Evolutionary conservation across 164 flowering plant species (phyloP).

Genomic region (Cinnamomum micranthum): DNA sequence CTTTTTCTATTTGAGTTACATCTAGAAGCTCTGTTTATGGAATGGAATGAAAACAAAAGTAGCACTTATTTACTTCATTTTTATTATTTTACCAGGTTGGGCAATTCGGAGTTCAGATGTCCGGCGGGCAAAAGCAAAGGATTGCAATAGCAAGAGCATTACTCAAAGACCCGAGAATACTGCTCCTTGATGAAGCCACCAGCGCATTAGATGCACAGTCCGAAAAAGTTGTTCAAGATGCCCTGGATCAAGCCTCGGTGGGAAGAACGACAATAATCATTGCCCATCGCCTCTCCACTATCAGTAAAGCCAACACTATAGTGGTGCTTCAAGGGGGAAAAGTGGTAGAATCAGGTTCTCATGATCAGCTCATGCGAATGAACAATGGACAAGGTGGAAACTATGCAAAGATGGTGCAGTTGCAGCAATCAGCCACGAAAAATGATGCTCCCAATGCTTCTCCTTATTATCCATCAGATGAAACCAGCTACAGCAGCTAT

Average conservation of each 20-base stretch:
- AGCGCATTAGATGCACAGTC: conserved; percentile 57
- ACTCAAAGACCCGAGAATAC: conserved; percentile 40
- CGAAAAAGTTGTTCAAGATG: conserved; percentile 43
- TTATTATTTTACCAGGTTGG: conserved; percentile 32
- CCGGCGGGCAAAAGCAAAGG: conserved; percentile 61
- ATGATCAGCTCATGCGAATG: conserved; percentile 29
- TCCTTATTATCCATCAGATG: not conserved
- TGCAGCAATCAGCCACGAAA: conserved; percentile 20
- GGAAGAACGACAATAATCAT: conserved; percentile 49
- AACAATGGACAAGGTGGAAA: conserved; percentile 11
- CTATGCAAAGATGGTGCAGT: conserved; percentile 32
- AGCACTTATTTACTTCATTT: no score
- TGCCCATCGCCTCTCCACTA: conserved; percentile 51
- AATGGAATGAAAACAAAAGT: no score
- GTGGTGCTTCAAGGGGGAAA: conserved; percentile 40
- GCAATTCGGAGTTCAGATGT: conserved; percentile 44
- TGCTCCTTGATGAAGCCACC: conserved; percentile 57
- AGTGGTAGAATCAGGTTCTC: conserved; percentile 43
- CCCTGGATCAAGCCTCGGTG: conserved; percentile 35
- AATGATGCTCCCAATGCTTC: conserved; percentile 2
- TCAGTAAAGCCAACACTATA: conserved; percentile 33
- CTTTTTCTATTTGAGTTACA: no score
- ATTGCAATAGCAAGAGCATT: conserved; percentile 58
- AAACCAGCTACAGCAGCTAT: no score
- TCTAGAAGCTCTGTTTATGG: no score